Base-by-base conservation (phyloP, 768 basidiomycete genomes). In the Podaxis carcinomalis region DNA sequence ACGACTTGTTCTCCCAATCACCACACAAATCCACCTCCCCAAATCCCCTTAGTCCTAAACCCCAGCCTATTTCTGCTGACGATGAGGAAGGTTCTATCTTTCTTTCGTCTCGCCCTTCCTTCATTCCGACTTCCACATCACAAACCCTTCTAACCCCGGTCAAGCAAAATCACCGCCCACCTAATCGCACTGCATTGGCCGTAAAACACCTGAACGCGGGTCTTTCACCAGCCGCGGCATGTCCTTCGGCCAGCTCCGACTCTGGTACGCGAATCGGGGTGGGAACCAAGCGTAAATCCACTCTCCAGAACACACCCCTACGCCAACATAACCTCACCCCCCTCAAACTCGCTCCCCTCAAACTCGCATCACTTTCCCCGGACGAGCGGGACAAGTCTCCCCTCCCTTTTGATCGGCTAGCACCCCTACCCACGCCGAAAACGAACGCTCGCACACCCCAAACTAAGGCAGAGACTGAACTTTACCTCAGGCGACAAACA, bases 241-340 rank as follows among this genome's bases (percentile, higher is more conserved):
- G 65, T 3, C 68, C 73, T 21, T 54, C 67, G 3, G 65, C 68
- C 5, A 52, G 70, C 46, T 49, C 64, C 5, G 54, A 61, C 39
- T 64, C 72, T 51, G 67, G 63, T 35, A 65, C 74, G 50, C 72
- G 71, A 11, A 66, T 77, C 39, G 77, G 79, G 11, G 74, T 80
- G 2, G 86, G 87, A 42, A 84, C 81, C 1, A 90, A 90, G 70
- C 85, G 88, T 67, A 90, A 89, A 69, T 85, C 86, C 4, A 77
- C 75, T 49, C 74, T 73, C 54, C 79, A 72, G 64, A 75, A 76
- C 46, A 89, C 87, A 9, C 88, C 88, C 3, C 77, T 85, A 9
- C 81, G 81, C 19, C 77, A 76, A 13, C 79, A 81, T 37, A 76
- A 74, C 39, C 75, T 81, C 52, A 77, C 79, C 32, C 75, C 85